Base-by-base conservation (phyloP, 169 alveolate species). In the Plasmodium knowlesi region DNA sequence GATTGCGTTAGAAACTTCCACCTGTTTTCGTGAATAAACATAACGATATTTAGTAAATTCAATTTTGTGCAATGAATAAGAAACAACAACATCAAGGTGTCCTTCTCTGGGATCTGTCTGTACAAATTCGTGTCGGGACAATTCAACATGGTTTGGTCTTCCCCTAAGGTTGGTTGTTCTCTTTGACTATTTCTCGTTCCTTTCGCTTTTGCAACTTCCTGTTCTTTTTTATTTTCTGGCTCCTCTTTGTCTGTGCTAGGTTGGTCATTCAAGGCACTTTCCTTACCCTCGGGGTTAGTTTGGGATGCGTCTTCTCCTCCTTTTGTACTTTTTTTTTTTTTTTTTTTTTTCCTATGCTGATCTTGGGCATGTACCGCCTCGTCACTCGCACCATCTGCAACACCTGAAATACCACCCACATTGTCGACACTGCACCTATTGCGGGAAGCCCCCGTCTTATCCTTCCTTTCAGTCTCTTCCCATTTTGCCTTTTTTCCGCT, bases 31-130 rank as follows among this genome's bases (percentile, higher is more conserved):
- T 76, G 71, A 32, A 86, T 86, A 32, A 32, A 86, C 93, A 86
- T 86, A 4, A 86, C 79, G 43, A 86, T 67, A 86, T 86, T 86
- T 74, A 86, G 50, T 16, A 86, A 22, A 30, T 86, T 86, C 50
- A 74, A 86, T 54, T 86, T 86, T 74, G 54, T n/a, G 81, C 93
- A 86, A 28, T 86, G 81, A 74, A 76, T 86, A 10, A 86, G 78
- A 76, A 86, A 86, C 70, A 86, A 54, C 3, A 86, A 19, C 93
- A 86, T 73, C 67, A 32, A 32, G 25, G 41, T 76, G 80, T 86
- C 93, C 70, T 76, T 86, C 19, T 53, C 14, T 19, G 86, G 93
- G 6, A 86, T 70, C 19, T 86, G 46, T 14, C 43, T 67, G 37
- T 19, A 46, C 43, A 50, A 12, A 4, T 53, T 6, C 1, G 32